Evolutionary conservation across 163 green algal genomes (phyloP).

Genomic region (Scenedesmus sp.): DNA sequence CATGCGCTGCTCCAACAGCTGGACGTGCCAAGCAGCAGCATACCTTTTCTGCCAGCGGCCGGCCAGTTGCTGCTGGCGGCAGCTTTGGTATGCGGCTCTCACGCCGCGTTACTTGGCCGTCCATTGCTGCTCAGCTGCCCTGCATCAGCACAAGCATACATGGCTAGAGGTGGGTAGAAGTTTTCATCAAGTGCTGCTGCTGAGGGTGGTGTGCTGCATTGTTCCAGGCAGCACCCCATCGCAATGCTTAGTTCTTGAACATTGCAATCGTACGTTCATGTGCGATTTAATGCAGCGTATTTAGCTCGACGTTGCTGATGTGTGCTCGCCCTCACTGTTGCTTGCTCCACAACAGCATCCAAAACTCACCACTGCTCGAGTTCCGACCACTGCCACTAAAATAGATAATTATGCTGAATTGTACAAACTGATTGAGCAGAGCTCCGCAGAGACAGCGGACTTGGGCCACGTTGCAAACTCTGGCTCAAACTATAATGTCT

Average conservation of each 20-base stretch:
- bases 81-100: constrained; percentile 48
- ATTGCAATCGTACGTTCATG: too few species aligned
- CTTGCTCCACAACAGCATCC: constrained; percentile 4
- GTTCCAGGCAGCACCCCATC: neutral
- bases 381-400: neutral
- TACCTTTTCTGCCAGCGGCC: constrained; percentile 44
- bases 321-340: neutral
- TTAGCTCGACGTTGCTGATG: neutral
- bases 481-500: neutral
- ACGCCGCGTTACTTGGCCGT: constrained; percentile 16
- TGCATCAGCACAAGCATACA: neutral
- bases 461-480: neutral
- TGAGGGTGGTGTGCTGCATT: neutral
- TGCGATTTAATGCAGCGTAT: neutral
- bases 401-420: neutral
- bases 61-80: neutral
- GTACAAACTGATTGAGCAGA: neutral
- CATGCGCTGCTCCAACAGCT: neutral
- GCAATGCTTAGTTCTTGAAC: too few species aligned
- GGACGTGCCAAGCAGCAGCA: neutral
- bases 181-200: neutral
- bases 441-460: neutral
- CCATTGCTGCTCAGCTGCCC: neutral
- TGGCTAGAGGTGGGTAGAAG: neutral
- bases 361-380: neutral